phyloP scores from a whole-genome alignment of 768 basidiomycete species.

The Psilocybe sp. region DNA sequence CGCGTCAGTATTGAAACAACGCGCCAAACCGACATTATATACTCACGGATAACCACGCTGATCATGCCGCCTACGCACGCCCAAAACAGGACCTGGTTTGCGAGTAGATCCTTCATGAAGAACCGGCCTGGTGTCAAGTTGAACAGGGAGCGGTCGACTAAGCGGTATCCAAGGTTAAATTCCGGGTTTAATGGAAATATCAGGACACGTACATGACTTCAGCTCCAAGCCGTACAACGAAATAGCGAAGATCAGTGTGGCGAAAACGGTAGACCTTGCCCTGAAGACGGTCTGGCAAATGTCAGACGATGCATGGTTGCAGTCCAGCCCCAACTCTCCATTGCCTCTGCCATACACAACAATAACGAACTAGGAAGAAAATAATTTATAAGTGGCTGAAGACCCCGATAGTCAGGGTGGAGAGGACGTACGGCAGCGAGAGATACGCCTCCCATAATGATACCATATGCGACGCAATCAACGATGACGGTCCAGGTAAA shows the following conservation, averaged over 20 bases:
- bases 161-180: not conserved
- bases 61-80: slow-evolving; percentile 31
- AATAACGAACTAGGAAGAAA: slow-evolving; percentile 31
- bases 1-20: not conserved
- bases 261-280: slow-evolving; percentile 35
- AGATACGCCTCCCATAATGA: slow-evolving; percentile 33
- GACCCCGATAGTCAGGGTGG: not conserved
- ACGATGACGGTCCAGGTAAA: slow-evolving; percentile 37
- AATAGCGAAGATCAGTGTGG: slow-evolving; percentile 35
- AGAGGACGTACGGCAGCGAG: slow-evolving; percentile 28
- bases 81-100: slow-evolving; percentile 34
- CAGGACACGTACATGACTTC: slow-evolving; percentile 31
- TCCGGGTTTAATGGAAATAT: not conserved
- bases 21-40: not conserved
- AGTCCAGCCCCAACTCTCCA: slow-evolving; percentile 28
- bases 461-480: slow-evolving; percentile 34
- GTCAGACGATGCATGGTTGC: slow-evolving; percentile 25
- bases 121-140: slow-evolving; percentile 29
- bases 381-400: not conserved
- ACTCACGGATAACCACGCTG: slow-evolving; percentile 36
- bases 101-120: slow-evolving; percentile 33
- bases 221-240: slow-evolving; percentile 33
- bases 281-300: slow-evolving; percentile 30
- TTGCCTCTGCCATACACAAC: slow-evolving; percentile 32
- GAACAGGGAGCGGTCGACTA: slow-evolving; percentile 32